Conservation (phyloP, 2,329 filamentous ascomycete genomes). For the Penicillium hordei region DNA sequence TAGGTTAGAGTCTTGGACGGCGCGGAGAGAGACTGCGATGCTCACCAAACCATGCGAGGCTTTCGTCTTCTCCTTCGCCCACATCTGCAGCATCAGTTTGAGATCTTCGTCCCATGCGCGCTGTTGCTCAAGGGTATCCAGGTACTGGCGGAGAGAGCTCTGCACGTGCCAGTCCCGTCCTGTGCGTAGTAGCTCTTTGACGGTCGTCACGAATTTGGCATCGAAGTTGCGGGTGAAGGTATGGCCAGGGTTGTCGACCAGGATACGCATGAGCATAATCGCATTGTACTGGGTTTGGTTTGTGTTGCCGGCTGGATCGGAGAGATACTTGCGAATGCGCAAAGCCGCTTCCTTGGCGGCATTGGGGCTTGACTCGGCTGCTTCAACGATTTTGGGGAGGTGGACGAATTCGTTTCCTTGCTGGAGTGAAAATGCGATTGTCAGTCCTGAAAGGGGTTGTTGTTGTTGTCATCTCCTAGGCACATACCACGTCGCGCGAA, state of each 20-base stretch:
- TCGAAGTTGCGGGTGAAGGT: constrained; percentile 92
- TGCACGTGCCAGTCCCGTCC: constrained; percentile 73
- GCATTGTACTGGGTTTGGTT: constrained; percentile 89
- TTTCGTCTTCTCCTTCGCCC: constrained; percentile 79
- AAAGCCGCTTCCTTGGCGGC: constrained; percentile 80
- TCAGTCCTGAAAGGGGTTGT: neutral
- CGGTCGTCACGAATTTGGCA: constrained; percentile 72
- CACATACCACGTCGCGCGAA: constrained; percentile 54
- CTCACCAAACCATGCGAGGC: constrained; percentile 48
- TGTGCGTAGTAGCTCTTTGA: constrained; percentile 72
- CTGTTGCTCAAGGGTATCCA: constrained; percentile 73
- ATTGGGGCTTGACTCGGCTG: constrained; percentile 84
- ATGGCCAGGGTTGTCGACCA: constrained; percentile 85
- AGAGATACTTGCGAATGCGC: constrained; percentile 78
- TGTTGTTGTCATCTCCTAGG: neutral
- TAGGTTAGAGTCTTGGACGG: neutral
- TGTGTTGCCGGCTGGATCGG: constrained; percentile 63
- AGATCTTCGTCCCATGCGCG: constrained; percentile 75
- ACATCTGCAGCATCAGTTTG: constrained; percentile 73
- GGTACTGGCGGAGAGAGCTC: constrained; percentile 82
- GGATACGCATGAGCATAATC: constrained; percentile 90
- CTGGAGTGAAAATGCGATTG: constrained; percentile 14
- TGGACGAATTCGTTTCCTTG: constrained; percentile 88
- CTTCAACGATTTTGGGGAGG: constrained; percentile 89
- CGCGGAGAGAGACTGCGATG: neutral